These are phyloP conservation scores for Daedaleopsis nitida DNA, from an alignment of 768 basidiomycete species.

Conservation along the genomic window DNA sequence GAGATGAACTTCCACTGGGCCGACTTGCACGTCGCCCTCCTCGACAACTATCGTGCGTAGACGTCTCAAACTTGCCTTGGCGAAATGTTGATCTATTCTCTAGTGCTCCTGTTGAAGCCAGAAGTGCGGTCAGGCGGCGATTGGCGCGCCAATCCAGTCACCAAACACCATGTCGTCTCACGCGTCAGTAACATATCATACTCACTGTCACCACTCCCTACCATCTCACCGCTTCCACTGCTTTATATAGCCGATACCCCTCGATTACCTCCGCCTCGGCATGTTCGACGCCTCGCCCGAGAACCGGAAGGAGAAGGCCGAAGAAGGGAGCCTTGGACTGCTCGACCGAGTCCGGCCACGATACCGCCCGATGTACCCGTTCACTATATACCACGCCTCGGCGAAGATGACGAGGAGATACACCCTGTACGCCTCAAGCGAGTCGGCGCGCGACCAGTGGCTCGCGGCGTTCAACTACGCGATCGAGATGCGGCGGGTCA, in stretches of 20 bases:
- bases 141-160: constrained; percentile 40
- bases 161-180: constrained; percentile 59
- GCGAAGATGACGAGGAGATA: constrained; percentile 60
- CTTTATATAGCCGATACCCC: constrained; percentile 65
- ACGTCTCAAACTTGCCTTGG: background rate
- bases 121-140: constrained; percentile 39
- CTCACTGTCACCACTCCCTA: background rate
- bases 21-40: constrained; percentile 62
- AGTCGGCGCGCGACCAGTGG: constrained; percentile 66
- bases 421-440: constrained; percentile 67
- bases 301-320: constrained; percentile 59
- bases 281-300: constrained; percentile 63
- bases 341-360: constrained; percentile 57
- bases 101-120: constrained; percentile 68
- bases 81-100: background rate
- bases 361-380: constrained; percentile 65
- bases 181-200: constrained; percentile 48
- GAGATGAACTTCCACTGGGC: constrained; percentile 65
- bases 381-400: constrained; percentile 74
- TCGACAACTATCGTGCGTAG: constrained; percentile 76
- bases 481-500: constrained; percentile 60
- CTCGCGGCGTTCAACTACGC: constrained; percentile 58
- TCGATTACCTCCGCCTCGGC: constrained; percentile 76
- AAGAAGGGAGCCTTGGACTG: constrained; percentile 49
- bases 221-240: background rate